Conservation (phyloP, 1,284 basidiomycete genomes). For the Moniliophthora roreri region DNA sequence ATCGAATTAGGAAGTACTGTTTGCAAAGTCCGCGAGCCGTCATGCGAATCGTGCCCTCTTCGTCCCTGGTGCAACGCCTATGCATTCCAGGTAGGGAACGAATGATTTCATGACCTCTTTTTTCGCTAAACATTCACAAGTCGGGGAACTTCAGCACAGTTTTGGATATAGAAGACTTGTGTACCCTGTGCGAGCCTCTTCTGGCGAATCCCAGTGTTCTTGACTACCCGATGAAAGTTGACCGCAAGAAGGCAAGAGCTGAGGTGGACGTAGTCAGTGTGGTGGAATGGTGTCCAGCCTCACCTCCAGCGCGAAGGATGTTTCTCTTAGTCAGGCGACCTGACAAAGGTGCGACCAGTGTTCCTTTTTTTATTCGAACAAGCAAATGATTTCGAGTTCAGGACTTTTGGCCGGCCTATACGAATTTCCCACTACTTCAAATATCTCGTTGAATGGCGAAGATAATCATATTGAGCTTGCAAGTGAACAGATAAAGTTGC, state of each 20-base stretch:
- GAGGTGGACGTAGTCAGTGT: slow-evolving; percentile 87
- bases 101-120: slow-evolving; percentile 2
- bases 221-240: slow-evolving; percentile 85
- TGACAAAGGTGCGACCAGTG: slow-evolving; percentile 62
- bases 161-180: slow-evolving; percentile 75
- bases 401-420: slow-evolving; percentile 87
- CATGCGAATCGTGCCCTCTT: slow-evolving; percentile 75
- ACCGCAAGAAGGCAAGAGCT: slow-evolving; percentile 81
- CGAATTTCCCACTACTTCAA: slow-evolving; percentile 72
- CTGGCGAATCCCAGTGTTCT: slow-evolving; percentile 49
- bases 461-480: slow-evolving; percentile 31
- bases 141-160: slow-evolving; percentile 15
- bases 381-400: slow-evolving; percentile 30
- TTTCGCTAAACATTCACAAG: slow-evolving; percentile 11
- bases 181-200: slow-evolving; percentile 73
- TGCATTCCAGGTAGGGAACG: slow-evolving; percentile 5
- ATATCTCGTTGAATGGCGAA: slow-evolving; percentile 39
- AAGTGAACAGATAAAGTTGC: slow-evolving; percentile 44
- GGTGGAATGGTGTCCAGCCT: slow-evolving; percentile 67
- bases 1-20: slow-evolving; percentile 90
- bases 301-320: slow-evolving; percentile 35
- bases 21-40: slow-evolving; percentile 82
- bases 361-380: slow-evolving; percentile 4
- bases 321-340: slow-evolving; percentile 83
- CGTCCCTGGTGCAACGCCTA: slow-evolving; percentile 55